Base-by-base conservation (phyloP, 2,329 filamentous ascomycete genomes). In the Penicillium sp. region DNA sequence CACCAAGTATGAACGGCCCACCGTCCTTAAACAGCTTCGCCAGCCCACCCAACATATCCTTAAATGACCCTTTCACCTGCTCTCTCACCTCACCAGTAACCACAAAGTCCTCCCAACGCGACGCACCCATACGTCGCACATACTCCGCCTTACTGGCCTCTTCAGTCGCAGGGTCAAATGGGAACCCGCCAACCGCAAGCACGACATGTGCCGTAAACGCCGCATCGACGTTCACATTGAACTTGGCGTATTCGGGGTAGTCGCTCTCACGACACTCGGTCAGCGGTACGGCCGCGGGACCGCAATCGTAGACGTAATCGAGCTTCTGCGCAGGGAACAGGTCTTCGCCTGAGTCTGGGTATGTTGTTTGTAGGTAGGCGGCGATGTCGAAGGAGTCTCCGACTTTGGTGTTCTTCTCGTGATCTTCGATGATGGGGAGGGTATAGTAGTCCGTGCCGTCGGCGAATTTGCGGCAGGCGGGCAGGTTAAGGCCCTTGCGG, bases 351-450 rank as follows among this genome's bases (percentile, higher is more conserved):
- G 73, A 63, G 27, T 64, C 49, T 0, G 80, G 79, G 46, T 79
- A 82, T 0, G 63, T 72, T 1, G 73, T 66, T 19, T 85, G 75
- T 2, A 86, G 72, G 57, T 84, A 79, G 22, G 77, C 65, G 6
- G 83, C 83, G 52, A 86, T 86, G 44, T 86, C 83, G 59, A 84
- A 83, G 2, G 81, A 81, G 66, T 87, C 83, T 4, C 83, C 83
- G 2, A 85, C 71, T 42, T 0, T 65, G 50, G 4, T 59, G 60
- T 0, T 18, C 2, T 74, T 77, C 14, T 58, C 47, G 0, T 70
- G 62, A 42, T 84, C 79, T 1, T 69, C 57, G 18, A 86, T 63
- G 35, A 84, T 72, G 1, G 83, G 83, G 0, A 86, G 73, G 2
- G 83, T 87, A 65, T 75, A 74, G 68, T 75, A 86, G 58, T 82